phyloP scores from a whole-genome alignment of 192 early-diverging fungal species.

The Coemansia umbellata region DNA sequence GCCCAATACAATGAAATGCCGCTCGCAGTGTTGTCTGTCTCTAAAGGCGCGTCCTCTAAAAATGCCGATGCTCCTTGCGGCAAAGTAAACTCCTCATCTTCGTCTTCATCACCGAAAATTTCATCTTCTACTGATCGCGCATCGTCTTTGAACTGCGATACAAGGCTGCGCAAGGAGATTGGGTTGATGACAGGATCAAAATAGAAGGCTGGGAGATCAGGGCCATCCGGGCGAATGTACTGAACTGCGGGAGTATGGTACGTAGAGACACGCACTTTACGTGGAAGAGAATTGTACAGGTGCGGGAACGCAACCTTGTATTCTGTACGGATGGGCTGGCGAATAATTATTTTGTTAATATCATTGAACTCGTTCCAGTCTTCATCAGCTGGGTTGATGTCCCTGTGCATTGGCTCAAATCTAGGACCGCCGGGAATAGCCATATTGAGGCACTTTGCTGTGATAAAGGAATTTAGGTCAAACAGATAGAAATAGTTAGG shows the following conservation, averaged over 20 bases:
- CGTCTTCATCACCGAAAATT: conserved; percentile 67
- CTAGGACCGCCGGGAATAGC: conserved; percentile 98
- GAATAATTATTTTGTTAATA: conserved; percentile 99
- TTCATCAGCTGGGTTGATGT: conserved; percentile 93
- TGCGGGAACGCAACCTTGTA: conserved; percentile 99
- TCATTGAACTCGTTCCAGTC: conserved; percentile 99
- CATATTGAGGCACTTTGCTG: conserved; percentile 96
- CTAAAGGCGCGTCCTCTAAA: conserved; percentile 67
- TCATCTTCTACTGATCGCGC: conserved; percentile 69
- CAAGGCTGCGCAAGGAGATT: conserved; percentile 57
- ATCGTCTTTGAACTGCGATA: conserved; percentile 66
- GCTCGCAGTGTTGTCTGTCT: conserved; percentile 89
- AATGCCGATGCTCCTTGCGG: conserved; percentile 77
- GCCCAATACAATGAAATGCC: conserved; percentile 97
- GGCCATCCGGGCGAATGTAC: conserved; percentile 85
- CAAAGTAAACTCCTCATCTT: conserved; percentile 68
- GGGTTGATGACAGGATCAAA: conserved; percentile 97
- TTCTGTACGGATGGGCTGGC: conserved; percentile 97
- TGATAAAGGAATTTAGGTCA: conserved; percentile 92
- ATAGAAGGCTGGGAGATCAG: conserved; percentile 96
- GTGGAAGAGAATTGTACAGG: conserved; percentile 94
- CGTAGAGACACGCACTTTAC: conserved; percentile 85
- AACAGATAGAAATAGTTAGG: conserved; percentile 99
- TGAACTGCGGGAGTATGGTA: conserved; percentile 93
- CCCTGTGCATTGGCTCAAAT: conserved; percentile 96